phyloP scores from a whole-genome alignment of 2,329 filamentous ascomycete species.

The Arachnopeziza araneosa region DNA sequence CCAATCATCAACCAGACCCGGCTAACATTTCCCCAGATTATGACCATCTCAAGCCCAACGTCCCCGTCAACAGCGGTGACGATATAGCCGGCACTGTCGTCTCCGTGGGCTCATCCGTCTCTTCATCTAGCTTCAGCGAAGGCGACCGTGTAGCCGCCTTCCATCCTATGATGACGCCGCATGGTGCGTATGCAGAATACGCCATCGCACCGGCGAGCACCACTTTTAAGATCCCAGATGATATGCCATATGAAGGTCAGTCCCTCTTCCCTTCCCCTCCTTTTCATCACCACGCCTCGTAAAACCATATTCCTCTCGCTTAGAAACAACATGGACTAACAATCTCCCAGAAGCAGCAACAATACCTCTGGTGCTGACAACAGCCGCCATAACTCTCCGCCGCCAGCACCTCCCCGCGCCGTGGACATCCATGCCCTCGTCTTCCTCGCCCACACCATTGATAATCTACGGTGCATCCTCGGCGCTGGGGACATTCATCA shows the following conservation, averaged over 20 bases:
- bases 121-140: slow-evolving; percentile 26
- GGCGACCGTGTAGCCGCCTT: slow-evolving; percentile 43
- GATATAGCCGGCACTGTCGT: slow-evolving; percentile 37
- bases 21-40: background rate
- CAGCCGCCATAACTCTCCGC: background rate
- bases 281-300: too few species aligned
- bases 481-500: slow-evolving; percentile 43
- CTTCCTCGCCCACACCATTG: slow-evolving; percentile 8
- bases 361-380: slow-evolving; percentile 14
- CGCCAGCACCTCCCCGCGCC: background rate
- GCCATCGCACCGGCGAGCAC: slow-evolving; percentile 47
- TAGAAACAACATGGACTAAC: slow-evolving; percentile 27
- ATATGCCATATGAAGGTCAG: slow-evolving; percentile 14
- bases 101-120: slow-evolving; percentile 43
- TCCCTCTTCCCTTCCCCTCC: slow-evolving; percentile 34
- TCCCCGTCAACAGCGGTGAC: slow-evolving; percentile 12
- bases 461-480: slow-evolving; percentile 22
- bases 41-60: background rate
- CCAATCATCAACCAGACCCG: too few species aligned
- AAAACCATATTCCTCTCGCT: too few species aligned
- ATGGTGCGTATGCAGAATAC: slow-evolving; percentile 55
- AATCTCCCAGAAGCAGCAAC: slow-evolving; percentile 33
- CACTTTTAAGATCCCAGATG: slow-evolving; percentile 36
- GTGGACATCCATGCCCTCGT: slow-evolving; percentile 19
- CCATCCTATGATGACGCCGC: slow-evolving; percentile 43